These are phyloP conservation scores for Emergomyces orientalis DNA, from an alignment of 2,329 filamentous ascomycete genomes.

Conservation along the genomic window DNA sequence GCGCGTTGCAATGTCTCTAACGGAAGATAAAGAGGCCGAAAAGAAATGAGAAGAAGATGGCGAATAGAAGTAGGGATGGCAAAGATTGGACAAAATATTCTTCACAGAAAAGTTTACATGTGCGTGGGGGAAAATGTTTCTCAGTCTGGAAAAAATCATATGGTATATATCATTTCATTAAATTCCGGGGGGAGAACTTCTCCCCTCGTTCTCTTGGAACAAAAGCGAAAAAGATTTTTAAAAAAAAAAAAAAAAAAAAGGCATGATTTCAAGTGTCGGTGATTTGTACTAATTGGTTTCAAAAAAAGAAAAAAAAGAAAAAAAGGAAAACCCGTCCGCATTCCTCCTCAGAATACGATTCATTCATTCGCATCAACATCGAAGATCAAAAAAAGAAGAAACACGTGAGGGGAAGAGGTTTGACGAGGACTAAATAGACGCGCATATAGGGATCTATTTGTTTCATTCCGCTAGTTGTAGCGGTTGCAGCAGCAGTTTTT, in stretches of 20 bases:
- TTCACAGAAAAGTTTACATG: neutral
- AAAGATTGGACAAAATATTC: neutral
- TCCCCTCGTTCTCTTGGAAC: neutral
- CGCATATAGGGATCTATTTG: neutral
- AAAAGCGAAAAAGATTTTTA: neutral
- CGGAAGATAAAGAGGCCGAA: neutral
- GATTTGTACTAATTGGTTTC: neutral
- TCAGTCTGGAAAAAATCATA: neutral
- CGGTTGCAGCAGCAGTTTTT: neutral
- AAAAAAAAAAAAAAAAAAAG: neutral
- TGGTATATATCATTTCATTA: slow-evolving; percentile 3
- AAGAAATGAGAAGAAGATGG: neutral
- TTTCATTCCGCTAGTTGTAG: neutral
- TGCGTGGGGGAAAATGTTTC: neutral
- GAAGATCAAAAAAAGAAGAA: neutral
- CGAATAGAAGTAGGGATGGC: neutral
- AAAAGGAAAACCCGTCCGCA: neutral
- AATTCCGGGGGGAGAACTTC: neutral
- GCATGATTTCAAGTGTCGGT: too few species aligned
- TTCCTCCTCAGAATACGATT: neutral
- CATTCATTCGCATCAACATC: neutral
- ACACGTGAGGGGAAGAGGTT: neutral
- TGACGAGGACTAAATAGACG: neutral
- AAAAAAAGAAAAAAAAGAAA: neutral
- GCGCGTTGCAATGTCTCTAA: neutral